These are phyloP conservation scores for Aspergillus glaucus DNA, from an alignment of 2,329 filamentous ascomycete species.

Conservation along the genomic window DNA sequence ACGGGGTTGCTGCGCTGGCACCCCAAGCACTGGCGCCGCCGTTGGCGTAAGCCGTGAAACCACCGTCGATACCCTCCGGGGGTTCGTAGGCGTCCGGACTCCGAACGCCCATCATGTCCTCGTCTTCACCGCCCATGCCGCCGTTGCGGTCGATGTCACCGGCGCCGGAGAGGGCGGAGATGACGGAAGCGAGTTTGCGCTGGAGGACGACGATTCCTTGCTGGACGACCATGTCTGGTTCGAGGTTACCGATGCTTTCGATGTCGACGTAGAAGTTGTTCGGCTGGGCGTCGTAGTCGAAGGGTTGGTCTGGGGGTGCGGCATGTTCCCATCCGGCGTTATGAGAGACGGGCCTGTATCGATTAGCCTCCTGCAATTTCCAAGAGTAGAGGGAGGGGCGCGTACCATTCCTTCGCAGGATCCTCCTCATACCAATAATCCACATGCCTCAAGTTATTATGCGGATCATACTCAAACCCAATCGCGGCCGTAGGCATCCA, in stretches of 20 bases:
- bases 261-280: conserved; percentile 88
- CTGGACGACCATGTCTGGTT: conserved; percentile 83
- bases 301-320: conserved; percentile 72
- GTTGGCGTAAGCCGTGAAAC: conserved; percentile 34
- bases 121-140: conserved; percentile 36
- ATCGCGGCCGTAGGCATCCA: conserved; percentile 91
- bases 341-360: conserved; percentile 32
- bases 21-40: conserved; percentile 60
- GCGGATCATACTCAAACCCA: conserved; percentile 95
- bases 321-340: conserved; percentile 65
- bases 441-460: conserved; percentile 88
- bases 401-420: conserved; percentile 72
- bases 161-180: conserved; percentile 55
- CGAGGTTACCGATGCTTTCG: conserved; percentile 79
- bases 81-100: conserved; percentile 46
- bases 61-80: conserved; percentile 38
- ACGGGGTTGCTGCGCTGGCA: conserved; percentile 54
- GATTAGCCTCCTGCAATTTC: no score
- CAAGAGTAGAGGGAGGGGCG: conserved; percentile 20
- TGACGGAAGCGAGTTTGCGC: conserved; percentile 77
- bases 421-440: conserved; percentile 94
- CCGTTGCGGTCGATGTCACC: conserved; percentile 50
- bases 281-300: conserved; percentile 85
- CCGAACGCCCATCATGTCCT: conserved; percentile 44
- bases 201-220: conserved; percentile 85